Evolutionary conservation across 805 yeast species (phyloP).

Genomic region (Zygosaccharomyces lentus): DNA sequence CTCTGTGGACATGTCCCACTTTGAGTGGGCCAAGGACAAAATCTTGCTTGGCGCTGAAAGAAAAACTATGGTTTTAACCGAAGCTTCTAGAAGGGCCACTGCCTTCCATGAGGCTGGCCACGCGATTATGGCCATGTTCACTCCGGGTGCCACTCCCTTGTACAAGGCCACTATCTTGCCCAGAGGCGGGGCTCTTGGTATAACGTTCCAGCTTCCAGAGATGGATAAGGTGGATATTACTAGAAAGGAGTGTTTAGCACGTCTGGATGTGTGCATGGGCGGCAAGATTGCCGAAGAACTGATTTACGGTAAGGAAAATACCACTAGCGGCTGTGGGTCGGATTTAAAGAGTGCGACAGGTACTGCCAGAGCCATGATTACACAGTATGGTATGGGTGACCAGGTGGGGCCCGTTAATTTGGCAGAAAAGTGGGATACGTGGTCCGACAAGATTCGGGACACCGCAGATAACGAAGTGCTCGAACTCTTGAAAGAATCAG

Average conservation of each 20-base stretch:
- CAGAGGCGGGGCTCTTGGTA: conserved; percentile 93
- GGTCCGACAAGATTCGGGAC: conserved; percentile 87
- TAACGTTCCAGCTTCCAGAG: conserved; percentile 96
- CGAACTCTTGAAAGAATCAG: conserved; percentile 66
- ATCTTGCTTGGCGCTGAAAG: conserved; percentile 97
- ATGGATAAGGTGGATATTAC: conserved; percentile 97
- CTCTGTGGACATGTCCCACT: conserved; percentile 82
- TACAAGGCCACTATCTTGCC: conserved; percentile 97
- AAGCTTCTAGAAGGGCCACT: conserved; percentile 86
- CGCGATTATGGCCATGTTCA: conserved; percentile 94
- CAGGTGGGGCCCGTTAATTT: conserved; percentile 87
- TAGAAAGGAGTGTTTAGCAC: conserved; percentile 80
- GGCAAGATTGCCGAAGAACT: conserved; percentile 97
- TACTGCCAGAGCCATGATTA: conserved; percentile 95
- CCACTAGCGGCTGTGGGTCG: conserved; percentile 91
- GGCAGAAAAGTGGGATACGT: conserved; percentile 87
- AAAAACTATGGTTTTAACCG: conserved; percentile 95
- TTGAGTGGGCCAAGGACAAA: conserved; percentile 99
- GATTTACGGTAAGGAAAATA: conserved; percentile 85
- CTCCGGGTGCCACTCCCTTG: conserved; percentile 89
- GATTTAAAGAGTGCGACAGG: conserved; percentile 87
- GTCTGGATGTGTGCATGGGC: conserved; percentile 97
- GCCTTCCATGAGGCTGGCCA: conserved; percentile 99
- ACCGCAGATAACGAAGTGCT: conserved; percentile 92
- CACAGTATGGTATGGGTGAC: conserved; percentile 94